These are phyloP conservation scores for Pholiota molesta DNA, from an alignment of 768 basidiomycete species.

Conservation along the genomic window DNA sequence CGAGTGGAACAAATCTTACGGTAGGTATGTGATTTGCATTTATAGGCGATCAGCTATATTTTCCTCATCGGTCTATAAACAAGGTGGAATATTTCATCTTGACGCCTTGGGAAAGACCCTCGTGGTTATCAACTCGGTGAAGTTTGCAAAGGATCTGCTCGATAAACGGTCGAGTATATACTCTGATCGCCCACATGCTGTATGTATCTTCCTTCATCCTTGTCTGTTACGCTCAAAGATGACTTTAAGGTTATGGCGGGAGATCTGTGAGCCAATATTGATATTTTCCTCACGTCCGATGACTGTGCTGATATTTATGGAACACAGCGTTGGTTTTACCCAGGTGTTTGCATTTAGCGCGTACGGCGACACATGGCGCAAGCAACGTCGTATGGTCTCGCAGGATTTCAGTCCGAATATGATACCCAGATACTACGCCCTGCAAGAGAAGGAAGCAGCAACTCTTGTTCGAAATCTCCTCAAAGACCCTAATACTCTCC, in stretches of 20 bases:
- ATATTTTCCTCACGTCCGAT: not conserved
- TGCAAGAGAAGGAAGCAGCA: constrained; percentile 24
- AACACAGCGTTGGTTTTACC: constrained; percentile 35
- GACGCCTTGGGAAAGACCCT: constrained; percentile 42
- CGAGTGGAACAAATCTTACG: not conserved
- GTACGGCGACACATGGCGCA: constrained; percentile 42
- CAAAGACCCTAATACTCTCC: constrained; percentile 25
- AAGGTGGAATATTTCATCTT: not conserved
- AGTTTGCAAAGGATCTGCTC: constrained; percentile 40
- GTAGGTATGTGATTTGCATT: constrained; percentile 26
- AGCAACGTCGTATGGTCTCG: constrained; percentile 33
- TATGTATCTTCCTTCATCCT: constrained; percentile 3
- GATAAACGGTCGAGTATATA: constrained; percentile 48
- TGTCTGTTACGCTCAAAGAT: too few relatives aligned
- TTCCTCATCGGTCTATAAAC: too few relatives aligned
- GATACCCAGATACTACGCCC: constrained; percentile 17
- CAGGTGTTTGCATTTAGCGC: constrained; percentile 42
- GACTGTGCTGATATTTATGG: not conserved
- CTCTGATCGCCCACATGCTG: constrained; percentile 48
- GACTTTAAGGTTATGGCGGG: constrained; percentile 17
- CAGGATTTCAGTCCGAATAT: constrained; percentile 23
- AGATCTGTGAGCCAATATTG: constrained; percentile 11
- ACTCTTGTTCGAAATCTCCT: constrained; percentile 24
- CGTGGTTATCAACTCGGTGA: constrained; percentile 40
- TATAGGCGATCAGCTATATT: not conserved